A percentile compares a stretch with the other conserved stretches of the same genome.
These are phyloP conservation scores for Crithidia thermophila DNA, from an alignment of 208 protist genomes.

Conservation along the genomic window DNA sequence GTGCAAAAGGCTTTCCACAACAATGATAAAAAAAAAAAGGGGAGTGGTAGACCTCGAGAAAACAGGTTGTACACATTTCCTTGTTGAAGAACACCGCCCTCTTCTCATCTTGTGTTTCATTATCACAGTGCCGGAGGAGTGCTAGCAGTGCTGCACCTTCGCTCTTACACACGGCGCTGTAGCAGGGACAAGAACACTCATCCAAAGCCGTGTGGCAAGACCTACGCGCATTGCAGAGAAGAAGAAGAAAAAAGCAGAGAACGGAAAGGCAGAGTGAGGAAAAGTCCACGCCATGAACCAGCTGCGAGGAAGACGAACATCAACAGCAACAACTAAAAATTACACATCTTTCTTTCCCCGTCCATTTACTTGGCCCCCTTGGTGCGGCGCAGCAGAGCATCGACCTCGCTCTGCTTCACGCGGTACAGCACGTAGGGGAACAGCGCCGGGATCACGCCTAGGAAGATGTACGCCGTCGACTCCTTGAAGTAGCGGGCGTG, in stretches of 20 bases:
- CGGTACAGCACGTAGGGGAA: conserved; percentile 83
- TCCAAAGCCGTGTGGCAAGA: not conserved
- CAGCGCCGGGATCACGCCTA: conserved; percentile 73
- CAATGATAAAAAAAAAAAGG: not conserved
- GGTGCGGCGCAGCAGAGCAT: conserved; percentile 66
- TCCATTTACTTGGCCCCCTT: conserved; percentile 51
- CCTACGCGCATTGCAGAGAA: not conserved
- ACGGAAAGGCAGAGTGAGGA: not conserved
- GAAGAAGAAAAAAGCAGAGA: not conserved
- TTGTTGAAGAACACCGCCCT: too few relatives aligned
- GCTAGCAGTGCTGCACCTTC: too few relatives aligned
- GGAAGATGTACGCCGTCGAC: conserved; percentile 76
- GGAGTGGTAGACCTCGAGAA: too few relatives aligned
- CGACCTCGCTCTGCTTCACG: conserved; percentile 74
- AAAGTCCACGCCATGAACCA: too few relatives aligned
- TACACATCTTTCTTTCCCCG: not conserved
- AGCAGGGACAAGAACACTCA: not conserved
- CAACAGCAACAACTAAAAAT: too few relatives aligned
- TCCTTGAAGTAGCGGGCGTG: conserved; percentile 80
- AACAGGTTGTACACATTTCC: too few relatives aligned
- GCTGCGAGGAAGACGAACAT: too few relatives aligned
- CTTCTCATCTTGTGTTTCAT: too few relatives aligned
- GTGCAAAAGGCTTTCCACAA: not conserved
- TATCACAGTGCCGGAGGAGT: too few relatives aligned
- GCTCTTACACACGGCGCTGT: too few relatives aligned